Evolutionary conservation across 1,284 basidiomycete genomes (phyloP).

Genomic region (Microbotryomycetes sp.): DNA sequence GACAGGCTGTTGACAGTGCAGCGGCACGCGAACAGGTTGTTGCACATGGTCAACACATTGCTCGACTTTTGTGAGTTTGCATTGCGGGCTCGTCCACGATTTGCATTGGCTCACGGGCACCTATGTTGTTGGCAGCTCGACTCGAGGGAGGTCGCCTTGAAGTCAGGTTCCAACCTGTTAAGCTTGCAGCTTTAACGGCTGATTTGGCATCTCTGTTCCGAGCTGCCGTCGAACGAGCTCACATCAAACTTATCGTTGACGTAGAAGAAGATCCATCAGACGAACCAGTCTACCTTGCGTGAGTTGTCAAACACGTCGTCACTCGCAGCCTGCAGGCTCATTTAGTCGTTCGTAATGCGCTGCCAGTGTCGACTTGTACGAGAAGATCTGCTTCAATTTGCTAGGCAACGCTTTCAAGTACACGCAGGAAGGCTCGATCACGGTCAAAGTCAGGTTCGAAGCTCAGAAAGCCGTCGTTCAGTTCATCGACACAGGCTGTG

Average conservation of each 20-base stretch:
- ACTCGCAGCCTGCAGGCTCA: too few relatives aligned
- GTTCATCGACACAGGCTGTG: slow-evolving; percentile 45
- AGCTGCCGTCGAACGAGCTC: slow-evolving; percentile 37
- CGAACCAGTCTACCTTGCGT: slow-evolving; percentile 40
- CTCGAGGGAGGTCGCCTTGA: slow-evolving; percentile 38
- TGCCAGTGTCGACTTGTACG: slow-evolving; percentile 43
- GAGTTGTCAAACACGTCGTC: not conserved
- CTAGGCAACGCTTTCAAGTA: slow-evolving; percentile 43
- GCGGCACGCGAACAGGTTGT: slow-evolving; percentile 19
- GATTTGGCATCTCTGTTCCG: slow-evolving; percentile 46
- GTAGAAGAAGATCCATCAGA: slow-evolving; percentile 39
- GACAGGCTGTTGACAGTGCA: slow-evolving; percentile 37
- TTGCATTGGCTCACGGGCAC: slow-evolving; percentile 35
- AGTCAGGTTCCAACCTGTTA: slow-evolving; percentile 42
- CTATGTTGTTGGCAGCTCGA: slow-evolving; percentile 34
- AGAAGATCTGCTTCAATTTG: slow-evolving; percentile 46
- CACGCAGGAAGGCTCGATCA: slow-evolving; percentile 26
- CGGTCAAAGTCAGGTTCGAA: slow-evolving; percentile 17
- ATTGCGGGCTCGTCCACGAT: not conserved
- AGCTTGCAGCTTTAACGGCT: slow-evolving; percentile 37
- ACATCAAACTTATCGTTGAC: slow-evolving; percentile 42
- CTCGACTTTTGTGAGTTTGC: slow-evolving; percentile 1
- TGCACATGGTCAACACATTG: slow-evolving; percentile 26
- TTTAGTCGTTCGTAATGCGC: too few relatives aligned
- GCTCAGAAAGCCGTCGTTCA: slow-evolving; percentile 29